phyloP scores from a whole-genome alignment of 345 rosid genomes.

The thale cress (Arabidopsis thaliana) region TAIR10.1 NC_003076.8:19380501-19381000 shows the following conservation, averaged over 20 bases:
- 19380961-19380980: constrained; percentile 49
- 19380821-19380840: constrained; percentile 45
- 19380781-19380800: constrained; percentile 58
- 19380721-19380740: constrained; percentile 48
- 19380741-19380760: constrained; percentile 64
- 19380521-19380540: constrained; percentile 28
- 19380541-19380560: constrained; percentile 63
- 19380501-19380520: constrained; percentile 34
- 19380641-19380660: constrained; percentile 60
- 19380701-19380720: constrained; percentile 46
- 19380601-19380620: constrained; percentile 65
- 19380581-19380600: neutral
- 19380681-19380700: constrained; percentile 40
- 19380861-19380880: constrained; percentile 38
- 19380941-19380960: constrained; percentile 61
- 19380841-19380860: constrained; percentile 12
- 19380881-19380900: constrained; percentile 60
- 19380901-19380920: constrained; percentile 53
- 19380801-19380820: constrained; percentile 69
- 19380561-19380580: constrained; percentile 60
- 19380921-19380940: constrained; percentile 48
- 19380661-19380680: constrained; percentile 61
- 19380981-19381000: constrained; percentile 26
- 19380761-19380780: constrained; percentile 30
- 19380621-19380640: constrained; percentile 37